Evolutionary conservation across 2,329 filamentous ascomycete species (phyloP), one percentile per base, ranked within the genome.

Genomic region (Didymella lethalis): DNA sequence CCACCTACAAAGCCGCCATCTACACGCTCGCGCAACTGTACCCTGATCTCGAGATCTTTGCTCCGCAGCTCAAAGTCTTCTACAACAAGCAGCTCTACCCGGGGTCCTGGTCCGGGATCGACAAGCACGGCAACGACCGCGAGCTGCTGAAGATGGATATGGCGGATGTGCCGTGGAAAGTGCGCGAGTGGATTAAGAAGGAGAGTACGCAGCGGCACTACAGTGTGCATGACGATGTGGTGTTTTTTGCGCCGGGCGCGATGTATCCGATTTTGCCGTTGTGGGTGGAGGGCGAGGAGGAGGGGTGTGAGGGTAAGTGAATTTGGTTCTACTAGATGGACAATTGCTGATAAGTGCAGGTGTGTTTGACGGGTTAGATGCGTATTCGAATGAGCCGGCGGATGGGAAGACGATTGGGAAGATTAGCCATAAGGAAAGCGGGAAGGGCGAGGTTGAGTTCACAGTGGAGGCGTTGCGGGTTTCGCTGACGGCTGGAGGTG

Each of bases 231-330:
- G 73, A 77, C 14, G 80, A 78, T 58, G 69, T 82, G 2, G 80
- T 80, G n/a, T 77, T 85, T 29, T 85, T 85, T 67, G 82, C 83
- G 18, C 83, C 83, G 0, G 83, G 83, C 0, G 83, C 83, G 10
- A 64, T 85, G 10, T 84, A 85, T 57, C 77, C 80, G 32, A 75
- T 79, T 11, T 63, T 84, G 46, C 83, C 83, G 32, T 73, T 85
- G 3, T 85, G 81, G 81, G 78, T 82, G 0, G 82, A 82, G 10
- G 75, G 71, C 0, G 65, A 65, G 0, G 67, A 69, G 2, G 78
- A 77, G 57, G 54, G 58, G 28, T 84, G 83, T 65, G 75, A 79
- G 57, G 79, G 80, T 80, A 41, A 38, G 57, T 57, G 36, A 10
- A 18, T 31, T 26, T 6, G 3, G 10, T 41, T 29, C 34, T 31